Evolutionary conservation across 192 early-diverging fungal genomes (phyloP), one percentile per base, ranked within the genome.

Genomic region (Bifiguratus adelaidae): DNA sequence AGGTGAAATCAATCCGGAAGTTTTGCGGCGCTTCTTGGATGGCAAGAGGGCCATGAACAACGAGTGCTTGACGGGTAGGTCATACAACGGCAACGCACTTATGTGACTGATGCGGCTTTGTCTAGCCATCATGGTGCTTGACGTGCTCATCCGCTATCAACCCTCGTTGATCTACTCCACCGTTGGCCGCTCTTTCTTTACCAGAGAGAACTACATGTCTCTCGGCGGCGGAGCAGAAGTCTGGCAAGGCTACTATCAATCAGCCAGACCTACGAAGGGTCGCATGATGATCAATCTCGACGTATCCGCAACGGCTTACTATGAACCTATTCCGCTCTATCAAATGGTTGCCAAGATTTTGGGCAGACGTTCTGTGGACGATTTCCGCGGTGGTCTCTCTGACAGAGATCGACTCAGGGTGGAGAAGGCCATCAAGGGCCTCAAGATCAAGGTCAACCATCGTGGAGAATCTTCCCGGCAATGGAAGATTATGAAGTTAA

Each of bases 191-290:
- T 95, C 89, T 24, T 95, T 97, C 69, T 95, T 86, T 54, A 95
- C 89, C 1, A 76, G 83, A n/a, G 67, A 75, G 9, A 72, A 70
- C 47, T 55, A 61, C 2, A 41, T 34, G 29, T 41, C 45, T 24
- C 70, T 77, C 0, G 63, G 56, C 3, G 83, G 89, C 38, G 90
- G 92, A 12, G 74, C 82, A 18, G 88, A 93, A 70, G 77, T 91
- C 4, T 93, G 92, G 92, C 81, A 83, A 55, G 95, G 95, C 12
- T 91, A 86, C 56, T 92, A 91, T 50, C 89, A 93, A 42, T 88
- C 84, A 24, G 76, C 91, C 25, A 73, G 86, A 7, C 89, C 91
- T 4, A 70, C 83, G 19, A 27, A 55, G n/a, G 86, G 86, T 58
- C 65, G 53, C n/a, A 76, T 88, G 58, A 72, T 78, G 63, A 73